Evolutionary conservation across 768 basidiomycete species (phyloP).

Genomic region (Agaricus blazei): DNA sequence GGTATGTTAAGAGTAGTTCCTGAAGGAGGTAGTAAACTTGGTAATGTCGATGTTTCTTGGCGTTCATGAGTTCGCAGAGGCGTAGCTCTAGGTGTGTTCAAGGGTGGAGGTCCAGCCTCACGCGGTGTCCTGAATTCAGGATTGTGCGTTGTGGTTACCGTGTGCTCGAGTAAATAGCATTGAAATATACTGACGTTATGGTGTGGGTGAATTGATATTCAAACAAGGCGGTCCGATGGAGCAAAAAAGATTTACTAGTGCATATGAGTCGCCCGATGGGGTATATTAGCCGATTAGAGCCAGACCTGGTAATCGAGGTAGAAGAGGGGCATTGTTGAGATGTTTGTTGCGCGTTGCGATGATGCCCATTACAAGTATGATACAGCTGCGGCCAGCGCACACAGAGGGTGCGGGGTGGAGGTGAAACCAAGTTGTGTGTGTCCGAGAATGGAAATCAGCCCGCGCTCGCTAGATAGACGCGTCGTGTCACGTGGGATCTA

Average conservation of each 20-base stretch:
- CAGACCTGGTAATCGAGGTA: constrained; percentile 1
- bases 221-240: neutral
- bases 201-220: neutral
- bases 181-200: too few species aligned
- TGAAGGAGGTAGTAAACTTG: constrained; percentile 8
- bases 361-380: constrained; percentile 2
- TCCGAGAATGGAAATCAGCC: neutral
- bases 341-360: neutral
- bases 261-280: neutral
- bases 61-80: constrained; percentile 12
- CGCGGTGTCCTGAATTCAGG: constrained; percentile 36
- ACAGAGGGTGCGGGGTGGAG: neutral
- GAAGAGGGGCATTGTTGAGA: neutral
- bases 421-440: too few species aligned
- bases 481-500: constrained; percentile 8
- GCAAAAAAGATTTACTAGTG: neutral
- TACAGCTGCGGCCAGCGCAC: constrained; percentile 4
- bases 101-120: constrained; percentile 24
- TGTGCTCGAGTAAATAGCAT: too few species aligned
- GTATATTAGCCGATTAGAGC: neutral
- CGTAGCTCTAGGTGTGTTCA: constrained; percentile 20
- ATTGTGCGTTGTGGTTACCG: constrained; percentile 19
- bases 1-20: constrained; percentile 12
- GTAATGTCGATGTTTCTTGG: neutral
- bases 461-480: neutral